Conservation (phyloP, 169 alveolate genomes). For the Eimeria necatrix region DNA sequence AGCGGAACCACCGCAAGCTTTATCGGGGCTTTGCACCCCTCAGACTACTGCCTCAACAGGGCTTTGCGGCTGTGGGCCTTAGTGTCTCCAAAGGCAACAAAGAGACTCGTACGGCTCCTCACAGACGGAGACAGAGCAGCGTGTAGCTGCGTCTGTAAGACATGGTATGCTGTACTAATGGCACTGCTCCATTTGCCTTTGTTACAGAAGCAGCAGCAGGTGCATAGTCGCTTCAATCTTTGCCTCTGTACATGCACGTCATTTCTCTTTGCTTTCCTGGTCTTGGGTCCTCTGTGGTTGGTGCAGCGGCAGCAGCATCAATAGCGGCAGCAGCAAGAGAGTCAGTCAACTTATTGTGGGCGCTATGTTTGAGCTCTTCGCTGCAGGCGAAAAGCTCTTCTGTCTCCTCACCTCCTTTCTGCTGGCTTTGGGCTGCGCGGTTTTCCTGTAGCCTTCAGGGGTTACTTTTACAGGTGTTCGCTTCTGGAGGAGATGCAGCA, state of each 20-base stretch:
- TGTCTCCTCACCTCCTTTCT: not conserved
- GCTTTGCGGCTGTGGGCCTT: conserved; percentile 1
- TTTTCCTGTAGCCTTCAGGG: conserved; percentile 1
- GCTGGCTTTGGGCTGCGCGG: not conserved
- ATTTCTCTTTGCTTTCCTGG: not conserved
- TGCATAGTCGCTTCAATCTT: not conserved
- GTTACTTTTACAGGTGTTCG: not conserved
- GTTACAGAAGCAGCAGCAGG: not conserved
- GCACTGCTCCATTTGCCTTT: not conserved
- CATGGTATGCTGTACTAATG: not conserved
- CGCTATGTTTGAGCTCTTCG: not conserved
- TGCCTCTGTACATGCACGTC: not conserved
- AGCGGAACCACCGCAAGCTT: not conserved
- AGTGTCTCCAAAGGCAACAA: not conserved
- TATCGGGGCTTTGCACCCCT: not conserved
- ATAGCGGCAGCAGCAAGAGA: not conserved
- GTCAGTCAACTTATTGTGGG: not conserved
- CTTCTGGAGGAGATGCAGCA: conserved; percentile 17
- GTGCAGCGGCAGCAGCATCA: not conserved
- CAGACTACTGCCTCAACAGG: not conserved
- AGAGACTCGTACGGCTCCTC: not conserved
- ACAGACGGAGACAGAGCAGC: not conserved
- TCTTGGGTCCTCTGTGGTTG: not conserved
- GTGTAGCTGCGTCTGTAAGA: conserved; percentile 29
- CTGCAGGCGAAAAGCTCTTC: conserved; percentile 16